Percentiles rank a stretch among this genome's conserved stretches.
phyloP scores from a whole-genome alignment of 2,329 filamentous ascomycete species.

The Trichophyton schoenleinii region DNA sequence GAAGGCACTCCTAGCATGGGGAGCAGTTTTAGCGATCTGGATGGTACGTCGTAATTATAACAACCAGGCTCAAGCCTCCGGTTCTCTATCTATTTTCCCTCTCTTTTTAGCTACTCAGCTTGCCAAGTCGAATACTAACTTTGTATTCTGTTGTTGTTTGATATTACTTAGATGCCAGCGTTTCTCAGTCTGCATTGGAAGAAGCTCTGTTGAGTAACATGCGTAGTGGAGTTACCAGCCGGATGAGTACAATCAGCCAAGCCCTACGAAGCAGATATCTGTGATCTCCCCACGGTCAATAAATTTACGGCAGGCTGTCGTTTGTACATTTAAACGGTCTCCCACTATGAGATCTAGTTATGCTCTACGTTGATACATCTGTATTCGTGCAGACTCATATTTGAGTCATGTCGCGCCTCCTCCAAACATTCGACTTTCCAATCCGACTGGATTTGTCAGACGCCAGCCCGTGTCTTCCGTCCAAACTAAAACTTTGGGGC shows the following conservation, averaged over 20 bases:
- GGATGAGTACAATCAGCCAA: constrained; percentile 30
- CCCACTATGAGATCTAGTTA: too few species aligned
- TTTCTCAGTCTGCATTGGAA: constrained; percentile 53
- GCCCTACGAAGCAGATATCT: constrained; percentile 40
- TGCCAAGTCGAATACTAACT: background rate
- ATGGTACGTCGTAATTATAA: constrained; percentile 33
- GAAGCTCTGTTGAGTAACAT: constrained; percentile 53
- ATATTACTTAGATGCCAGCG: constrained; percentile 40
- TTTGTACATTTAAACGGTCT: too few species aligned
- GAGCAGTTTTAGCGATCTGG: constrained; percentile 53
- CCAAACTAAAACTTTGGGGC: too few species aligned
- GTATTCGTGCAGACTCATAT: too few species aligned
- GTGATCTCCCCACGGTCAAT: constrained; percentile 11
- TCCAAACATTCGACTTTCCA: too few species aligned
- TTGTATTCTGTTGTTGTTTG: background rate
- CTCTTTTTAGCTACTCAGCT: background rate
- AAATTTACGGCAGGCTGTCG: too few species aligned
- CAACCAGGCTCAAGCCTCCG: too few species aligned
- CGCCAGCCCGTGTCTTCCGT: too few species aligned
- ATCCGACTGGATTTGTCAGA: too few species aligned
- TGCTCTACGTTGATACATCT: too few species aligned
- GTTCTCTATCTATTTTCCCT: background rate
- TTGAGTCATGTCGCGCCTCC: too few species aligned
- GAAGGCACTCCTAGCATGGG: constrained; percentile 51
- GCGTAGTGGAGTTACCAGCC: constrained; percentile 39